A percentile compares a stretch with the other conserved stretches of the same genome.
Evolutionary conservation across 768 basidiomycete species (phyloP).

Genomic region (Russula dissimulans): DNA sequence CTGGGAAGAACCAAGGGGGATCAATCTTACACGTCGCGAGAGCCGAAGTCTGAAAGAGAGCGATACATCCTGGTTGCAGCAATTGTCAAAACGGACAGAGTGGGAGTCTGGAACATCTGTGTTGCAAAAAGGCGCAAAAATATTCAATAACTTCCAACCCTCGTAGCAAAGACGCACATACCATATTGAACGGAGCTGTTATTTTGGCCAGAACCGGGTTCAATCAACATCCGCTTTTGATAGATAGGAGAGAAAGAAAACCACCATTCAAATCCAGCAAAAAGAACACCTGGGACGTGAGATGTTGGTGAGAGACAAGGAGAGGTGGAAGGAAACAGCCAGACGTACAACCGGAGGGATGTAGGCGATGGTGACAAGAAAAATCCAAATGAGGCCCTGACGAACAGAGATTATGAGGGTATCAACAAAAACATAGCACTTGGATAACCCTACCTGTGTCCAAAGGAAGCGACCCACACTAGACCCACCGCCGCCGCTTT

Average conservation of each 20-base stretch:
- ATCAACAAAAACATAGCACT: not conserved
- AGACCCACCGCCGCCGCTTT: not conserved
- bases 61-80: slow-evolving; percentile 8
- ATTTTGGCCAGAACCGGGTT: no score
- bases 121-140: not conserved
- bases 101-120: slow-evolving; percentile 3
- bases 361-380: not conserved
- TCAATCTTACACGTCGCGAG: not conserved
- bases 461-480: not conserved
- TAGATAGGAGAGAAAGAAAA: not conserved
- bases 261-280: slow-evolving; percentile 2
- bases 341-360: not conserved
- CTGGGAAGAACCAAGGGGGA: not conserved
- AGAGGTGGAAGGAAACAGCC: no score
- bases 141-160: no score
- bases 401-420: not conserved
- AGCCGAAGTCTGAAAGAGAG: not conserved
- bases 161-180: not conserved
- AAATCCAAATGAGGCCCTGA: slow-evolving; percentile 1
- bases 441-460: not conserved
- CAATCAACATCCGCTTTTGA: not conserved
- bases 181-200: not conserved
- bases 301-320: not conserved
- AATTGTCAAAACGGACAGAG: not conserved
- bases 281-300: not conserved